Conservation (phyloP, 1,139 yeast genomes). For the Yamadazyma siamensis region DNA sequence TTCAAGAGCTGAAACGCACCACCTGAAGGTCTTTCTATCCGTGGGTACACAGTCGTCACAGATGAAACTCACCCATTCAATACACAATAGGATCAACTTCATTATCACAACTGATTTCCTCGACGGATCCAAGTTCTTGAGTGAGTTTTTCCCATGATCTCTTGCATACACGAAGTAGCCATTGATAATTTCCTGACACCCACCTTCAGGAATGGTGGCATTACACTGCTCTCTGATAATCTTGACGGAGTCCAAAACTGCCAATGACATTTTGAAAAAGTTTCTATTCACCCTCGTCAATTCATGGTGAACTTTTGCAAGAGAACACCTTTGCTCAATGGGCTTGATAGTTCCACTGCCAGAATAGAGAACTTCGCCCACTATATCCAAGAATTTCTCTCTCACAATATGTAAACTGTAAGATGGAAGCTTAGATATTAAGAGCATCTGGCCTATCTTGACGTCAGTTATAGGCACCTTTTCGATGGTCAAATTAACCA, state of each 20-base stretch:
- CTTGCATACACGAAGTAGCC: constrained; percentile 76
- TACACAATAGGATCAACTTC: constrained; percentile 69
- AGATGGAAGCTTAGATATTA: constrained; percentile 53
- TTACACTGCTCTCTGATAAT: constrained; percentile 47
- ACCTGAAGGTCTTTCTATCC: constrained; percentile 84
- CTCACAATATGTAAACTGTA: constrained; percentile 33
- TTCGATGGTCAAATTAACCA: constrained; percentile 54
- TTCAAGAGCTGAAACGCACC: constrained; percentile 95
- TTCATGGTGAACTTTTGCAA: constrained; percentile 73
- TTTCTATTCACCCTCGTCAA: constrained; percentile 63
- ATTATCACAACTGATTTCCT: constrained; percentile 69
- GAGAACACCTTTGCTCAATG: constrained; percentile 65
- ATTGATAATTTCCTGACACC: constrained; percentile 74
- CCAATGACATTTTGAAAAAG: constrained; percentile 66
- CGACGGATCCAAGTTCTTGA: constrained; percentile 60
- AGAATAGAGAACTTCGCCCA: constrained; percentile 50
- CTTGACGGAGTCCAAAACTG: constrained; percentile 63
- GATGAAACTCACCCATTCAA: constrained; percentile 89
- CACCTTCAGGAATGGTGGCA: constrained; percentile 43
- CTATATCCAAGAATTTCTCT: constrained; percentile 48
- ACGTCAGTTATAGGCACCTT: constrained; percentile 47
- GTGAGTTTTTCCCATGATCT: constrained; percentile 76
- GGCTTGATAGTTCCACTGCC: constrained; percentile 33
- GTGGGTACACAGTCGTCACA: constrained; percentile 95
- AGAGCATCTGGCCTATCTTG: constrained; percentile 65